Conservation (phyloP, 176 grass and related monocot species). For the Dactylis glomerata region DNA sequence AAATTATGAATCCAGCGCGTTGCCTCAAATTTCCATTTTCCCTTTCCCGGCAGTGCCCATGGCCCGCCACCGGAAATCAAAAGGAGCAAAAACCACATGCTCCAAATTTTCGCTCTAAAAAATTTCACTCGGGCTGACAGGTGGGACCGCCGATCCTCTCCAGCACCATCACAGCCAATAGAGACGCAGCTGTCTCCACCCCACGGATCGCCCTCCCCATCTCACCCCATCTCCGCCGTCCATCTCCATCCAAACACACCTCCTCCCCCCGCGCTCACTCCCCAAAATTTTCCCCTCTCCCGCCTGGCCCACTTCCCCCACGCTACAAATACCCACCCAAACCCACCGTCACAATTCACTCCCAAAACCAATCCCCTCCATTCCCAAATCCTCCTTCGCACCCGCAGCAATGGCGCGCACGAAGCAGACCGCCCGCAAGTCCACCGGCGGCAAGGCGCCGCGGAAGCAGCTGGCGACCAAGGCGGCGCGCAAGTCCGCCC, state of each 20-base stretch:
- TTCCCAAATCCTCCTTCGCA: not conserved
- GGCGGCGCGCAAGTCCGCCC: constrained; percentile 59
- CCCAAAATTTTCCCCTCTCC: not conserved
- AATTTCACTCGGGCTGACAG: not conserved
- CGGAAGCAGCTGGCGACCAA: constrained; percentile 65
- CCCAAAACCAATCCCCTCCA: not conserved
- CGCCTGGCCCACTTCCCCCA: not conserved
- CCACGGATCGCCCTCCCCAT: not conserved
- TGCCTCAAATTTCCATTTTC: no score
- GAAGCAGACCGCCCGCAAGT: constrained; percentile 69
- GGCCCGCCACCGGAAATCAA: no score
- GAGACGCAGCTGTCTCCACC: not conserved
- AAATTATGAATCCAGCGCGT: no score
- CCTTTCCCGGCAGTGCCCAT: no score
- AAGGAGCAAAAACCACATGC: not conserved
- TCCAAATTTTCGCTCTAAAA: no score
- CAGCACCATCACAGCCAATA: not conserved
- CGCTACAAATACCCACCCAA: not conserved
- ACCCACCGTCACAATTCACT: not conserved
- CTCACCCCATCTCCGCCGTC: not conserved
- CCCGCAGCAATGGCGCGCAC: constrained; percentile 49
- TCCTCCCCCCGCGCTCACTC: not conserved
- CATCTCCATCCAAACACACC: not conserved
- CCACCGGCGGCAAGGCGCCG: constrained; percentile 67
- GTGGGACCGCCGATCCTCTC: not conserved